Evolutionary conservation across 495 filamentous ascomycete species (phyloP).

Genomic region (Annulohypoxylon bovei): DNA sequence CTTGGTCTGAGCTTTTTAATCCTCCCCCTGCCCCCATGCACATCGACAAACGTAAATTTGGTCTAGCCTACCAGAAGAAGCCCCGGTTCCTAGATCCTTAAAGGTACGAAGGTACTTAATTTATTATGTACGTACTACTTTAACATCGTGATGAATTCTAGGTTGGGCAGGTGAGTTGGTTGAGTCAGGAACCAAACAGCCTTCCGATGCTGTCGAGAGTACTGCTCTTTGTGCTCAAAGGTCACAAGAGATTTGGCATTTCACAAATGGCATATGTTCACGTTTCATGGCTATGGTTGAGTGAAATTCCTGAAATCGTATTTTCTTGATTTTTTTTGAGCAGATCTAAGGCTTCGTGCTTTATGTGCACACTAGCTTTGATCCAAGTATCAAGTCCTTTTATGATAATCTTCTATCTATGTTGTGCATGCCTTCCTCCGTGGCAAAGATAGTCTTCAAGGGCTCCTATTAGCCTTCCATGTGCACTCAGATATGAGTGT

Average conservation of each 20-base stretch:
- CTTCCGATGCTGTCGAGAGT: background rate
- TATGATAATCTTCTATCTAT: slow-evolving; percentile 11
- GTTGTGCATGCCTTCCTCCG: slow-evolving; percentile 6
- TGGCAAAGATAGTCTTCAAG: slow-evolving; percentile 17
- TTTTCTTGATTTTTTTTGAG: slow-evolving; percentile 35
- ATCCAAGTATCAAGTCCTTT: slow-evolving; percentile 22
- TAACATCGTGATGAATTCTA: slow-evolving; percentile 21
- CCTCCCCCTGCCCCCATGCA: slow-evolving; percentile 32
- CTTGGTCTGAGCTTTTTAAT: slow-evolving; percentile 27
- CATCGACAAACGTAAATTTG: slow-evolving; percentile 38
- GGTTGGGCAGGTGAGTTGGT: slow-evolving; percentile 3
- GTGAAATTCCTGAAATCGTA: background rate
- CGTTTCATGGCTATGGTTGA: background rate
- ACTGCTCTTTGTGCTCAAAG: background rate
- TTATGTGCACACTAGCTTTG: background rate
- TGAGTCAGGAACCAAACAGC: slow-evolving; percentile 17
- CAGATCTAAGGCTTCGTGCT: background rate
- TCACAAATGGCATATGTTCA: slow-evolving; percentile 6
- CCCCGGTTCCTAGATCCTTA: background rate
- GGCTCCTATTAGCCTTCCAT: slow-evolving; percentile 11
- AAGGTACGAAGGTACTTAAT: slow-evolving; percentile 25
- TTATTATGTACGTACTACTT: background rate
- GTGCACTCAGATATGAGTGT: background rate
- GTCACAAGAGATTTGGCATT: background rate
- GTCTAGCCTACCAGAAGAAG: slow-evolving; percentile 22